Base-by-base conservation (phyloP, 2,329 filamentous ascomycete species). In the Colletotrichum orbiculare region DNA sequence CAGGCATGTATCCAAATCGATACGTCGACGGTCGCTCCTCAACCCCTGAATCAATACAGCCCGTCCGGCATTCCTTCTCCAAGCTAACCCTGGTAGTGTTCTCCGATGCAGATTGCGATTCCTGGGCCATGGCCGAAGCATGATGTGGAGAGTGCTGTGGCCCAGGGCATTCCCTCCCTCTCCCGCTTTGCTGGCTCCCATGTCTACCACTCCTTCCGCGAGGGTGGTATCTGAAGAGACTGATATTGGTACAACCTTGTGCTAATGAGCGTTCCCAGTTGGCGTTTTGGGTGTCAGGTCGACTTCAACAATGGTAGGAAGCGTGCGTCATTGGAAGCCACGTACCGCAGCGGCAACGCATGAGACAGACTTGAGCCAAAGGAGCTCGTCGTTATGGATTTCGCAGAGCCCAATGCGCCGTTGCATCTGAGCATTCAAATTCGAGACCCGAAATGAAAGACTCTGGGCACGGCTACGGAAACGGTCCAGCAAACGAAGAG, bases 101-200 rank as follows among this genome's bases (percentile, higher is more conserved):
- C 38, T 17, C 41, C 12, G 12, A 15, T 35, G 41, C 15, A 13
- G 43, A 35, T 25, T 33, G 15, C n/a, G 48, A 25, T 33, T 15
- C 13, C 39, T 34, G 38, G 34, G 37, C n/a, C 13, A 13, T 37
- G 17, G 33, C 47, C 37, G 38, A 59, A 59, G 48, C 55, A 59
- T 48, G 60, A 8, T 33, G 60, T 53, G 47, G 47, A 53, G 48
- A 58, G 54, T 53, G 38, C 47, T 3, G 54, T 34, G 48, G 25
- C 41, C 46, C 34, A 33, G 35, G 41, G 35, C 35, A 58, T 53
- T 63, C 60, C 42, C n/a, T 38, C 54, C 11, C 37, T 7, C n/a
- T 59, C 17, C 13, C 38, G 15, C 25, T 25, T 25, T 8, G n/a
- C 46, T 33, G 55, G 39, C 54, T 37, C 25, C 41, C 34, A 17